Base-by-base conservation (phyloP, 2,329 filamentous ascomycete genomes). In the Cladosporium colombiae region DNA sequence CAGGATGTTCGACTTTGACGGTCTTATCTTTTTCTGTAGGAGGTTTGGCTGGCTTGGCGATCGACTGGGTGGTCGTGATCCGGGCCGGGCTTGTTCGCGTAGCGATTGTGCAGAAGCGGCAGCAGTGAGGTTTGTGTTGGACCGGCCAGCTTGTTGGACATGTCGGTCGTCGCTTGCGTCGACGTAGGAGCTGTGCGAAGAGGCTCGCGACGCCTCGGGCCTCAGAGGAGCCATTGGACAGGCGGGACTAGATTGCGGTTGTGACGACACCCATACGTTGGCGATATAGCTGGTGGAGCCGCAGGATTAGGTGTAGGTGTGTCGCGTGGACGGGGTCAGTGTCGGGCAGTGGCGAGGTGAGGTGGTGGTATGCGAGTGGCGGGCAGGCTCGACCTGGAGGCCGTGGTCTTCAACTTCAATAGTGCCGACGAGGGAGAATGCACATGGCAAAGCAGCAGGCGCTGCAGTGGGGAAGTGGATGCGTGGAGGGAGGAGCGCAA, bases 61-160 rank as follows among this genome's bases (percentile, higher is more conserved):
- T 56, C 65, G 58, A 57, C 63, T 67, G 14, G 66, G 57, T 37
- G 63, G 52, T 31, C 64, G 65, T 27, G 70, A 68, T 23, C 40
- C 60, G 23, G 70, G 65, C 55, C 70, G 70, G 21, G 70, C 67
- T 33, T 70, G 69, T 68, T 74, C 71, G 52, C 74, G 72, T n/a
- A 78, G 59, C n/a, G 74, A 73, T 61, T 75, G 74, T 57, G 74
- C 74, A 27, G 75, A 77, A 16, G 72, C 72, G 21, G 75, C 73
- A 14, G 76, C 76, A 62, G 74, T 71, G 50, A 77, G 68, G 58
- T 71, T 74, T 55, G 69, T 69, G 11, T 74, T 60, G 18, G 74
- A 73, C 6, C 76, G 74, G 11, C 76, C 76, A n/a, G 74, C 74
- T 67, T 78, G 76, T 53, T 75, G 71, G 35, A 63, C 56, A 35